phyloP scores from a whole-genome alignment of 345 rosid genomes.

The Pistacia integerrima region DNA sequence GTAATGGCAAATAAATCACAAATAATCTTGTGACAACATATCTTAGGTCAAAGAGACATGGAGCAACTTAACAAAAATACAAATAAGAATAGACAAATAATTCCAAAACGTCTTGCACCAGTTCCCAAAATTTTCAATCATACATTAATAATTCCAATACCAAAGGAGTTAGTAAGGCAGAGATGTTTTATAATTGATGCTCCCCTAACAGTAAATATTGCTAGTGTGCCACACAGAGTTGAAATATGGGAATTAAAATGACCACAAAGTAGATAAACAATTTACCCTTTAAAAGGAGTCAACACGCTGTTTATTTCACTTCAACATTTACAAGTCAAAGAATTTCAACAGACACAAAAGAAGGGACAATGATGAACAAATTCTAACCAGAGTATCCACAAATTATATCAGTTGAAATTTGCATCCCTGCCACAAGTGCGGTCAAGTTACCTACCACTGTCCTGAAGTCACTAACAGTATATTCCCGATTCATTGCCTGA shows the following conservation, averaged over 20 bases:
- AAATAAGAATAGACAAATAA: neutral
- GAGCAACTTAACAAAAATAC: neutral
- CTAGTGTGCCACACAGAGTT: neutral
- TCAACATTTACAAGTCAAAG: too few species aligned
- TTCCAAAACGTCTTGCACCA: neutral
- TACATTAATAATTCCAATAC: neutral
- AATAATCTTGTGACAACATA: neutral
- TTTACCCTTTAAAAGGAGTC: neutral
- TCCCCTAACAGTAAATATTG: neutral
- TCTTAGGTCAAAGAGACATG: neutral
- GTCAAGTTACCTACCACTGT: conserved; percentile 88
- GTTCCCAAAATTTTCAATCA: neutral
- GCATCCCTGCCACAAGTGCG: conserved; percentile 93
- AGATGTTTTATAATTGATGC: neutral
- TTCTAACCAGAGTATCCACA: conserved; percentile 94
- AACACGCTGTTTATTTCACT: too few species aligned
- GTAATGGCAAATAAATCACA: too few species aligned
- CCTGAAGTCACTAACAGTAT: conserved; percentile 73
- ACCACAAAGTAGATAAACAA: neutral
- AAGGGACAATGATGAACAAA: neutral
- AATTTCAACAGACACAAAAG: neutral
- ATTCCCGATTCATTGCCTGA: conserved; percentile 97
- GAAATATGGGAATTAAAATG: neutral
- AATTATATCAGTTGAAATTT: conserved; percentile 94
- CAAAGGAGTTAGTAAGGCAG: neutral